Conservation (phyloP, 2,329 filamentous ascomycete genomes). For the Lecanoromycetidae sp. region DNA sequence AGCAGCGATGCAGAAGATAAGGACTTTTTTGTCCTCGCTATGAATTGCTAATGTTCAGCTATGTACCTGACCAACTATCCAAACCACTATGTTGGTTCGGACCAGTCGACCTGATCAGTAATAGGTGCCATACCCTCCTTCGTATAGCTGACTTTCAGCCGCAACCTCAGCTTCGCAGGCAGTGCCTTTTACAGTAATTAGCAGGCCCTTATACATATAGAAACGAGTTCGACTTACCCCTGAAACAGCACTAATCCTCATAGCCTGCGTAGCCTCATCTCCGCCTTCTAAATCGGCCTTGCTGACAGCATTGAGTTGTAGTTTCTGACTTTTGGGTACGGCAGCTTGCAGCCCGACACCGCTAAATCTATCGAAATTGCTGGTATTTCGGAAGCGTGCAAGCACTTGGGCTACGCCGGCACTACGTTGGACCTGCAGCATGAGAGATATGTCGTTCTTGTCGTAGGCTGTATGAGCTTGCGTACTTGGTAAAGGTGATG, state of each 20-base stretch:
- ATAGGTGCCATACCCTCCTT: conserved; percentile 58
- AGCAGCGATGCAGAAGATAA: not conserved
- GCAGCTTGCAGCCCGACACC: conserved; percentile 82
- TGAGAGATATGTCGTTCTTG: conserved; percentile 71
- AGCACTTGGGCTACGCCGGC: conserved; percentile 67
- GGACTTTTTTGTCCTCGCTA: not conserved
- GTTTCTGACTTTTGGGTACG: conserved; percentile 89
- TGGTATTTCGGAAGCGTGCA: conserved; percentile 71
- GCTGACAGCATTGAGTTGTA: conserved; percentile 84
- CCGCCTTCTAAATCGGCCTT: conserved; percentile 63
- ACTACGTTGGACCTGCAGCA: conserved; percentile 73
- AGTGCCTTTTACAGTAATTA: conserved; percentile 50
- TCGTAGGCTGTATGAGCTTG: conserved; percentile 63
- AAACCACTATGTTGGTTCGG: conserved; percentile 49
- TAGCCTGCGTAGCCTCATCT: conserved; percentile 75
- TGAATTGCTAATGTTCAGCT: not conserved
- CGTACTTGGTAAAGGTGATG: conserved; percentile 33
- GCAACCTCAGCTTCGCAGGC: conserved; percentile 57
- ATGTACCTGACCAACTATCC: not conserved
- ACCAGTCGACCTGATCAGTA: conserved; percentile 94
- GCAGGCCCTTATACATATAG: no score
- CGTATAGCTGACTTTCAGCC: conserved; percentile 71
- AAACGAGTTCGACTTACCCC: conserved; percentile 56
- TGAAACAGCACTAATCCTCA: conserved; percentile 74
- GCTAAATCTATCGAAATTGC: conserved; percentile 52